Evolutionary conservation across 2,329 filamentous ascomycete species (phyloP), one percentile per base, ranked within the genome.

Genomic region (Blastomyces parvus): DNA sequence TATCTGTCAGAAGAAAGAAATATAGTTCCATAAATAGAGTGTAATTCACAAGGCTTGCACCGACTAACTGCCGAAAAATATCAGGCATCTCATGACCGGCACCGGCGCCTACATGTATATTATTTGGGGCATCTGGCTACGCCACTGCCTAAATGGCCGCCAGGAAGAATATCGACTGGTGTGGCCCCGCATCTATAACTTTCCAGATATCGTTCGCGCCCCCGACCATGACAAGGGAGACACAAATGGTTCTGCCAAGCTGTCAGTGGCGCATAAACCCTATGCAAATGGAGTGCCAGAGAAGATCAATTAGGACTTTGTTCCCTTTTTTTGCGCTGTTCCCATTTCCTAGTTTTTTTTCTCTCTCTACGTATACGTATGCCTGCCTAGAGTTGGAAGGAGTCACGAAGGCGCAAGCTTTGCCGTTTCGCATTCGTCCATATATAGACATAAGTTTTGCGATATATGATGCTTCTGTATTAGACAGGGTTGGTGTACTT

Each of bases 101-200:
- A 79, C 87, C 44, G 90, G 90, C 73, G 90, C 90, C 19, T 95
- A 95, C 74, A 88, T 88, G 71, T 91, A 93, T 72, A 90, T 95
- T 68, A 80, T 86, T 17, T 95, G 90, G 90, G 88, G 89, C 17
- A 86, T 92, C 33, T 93, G 89, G 87, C 81, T 94, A 22, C 84
- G 89, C 50, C 86, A 88, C 66, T 91, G 89, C 69, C 78, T 94
- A 59, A 89, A 91, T 66, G 84, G 86, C 3, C 82, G 82, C 56
- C 88, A 90, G 70, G 83, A 88, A 52, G 84, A 91, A 70, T 94
- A 86, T 71, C 80, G 83, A 69, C 77, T 94, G 63, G 70, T 83
- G 60, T 95, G 90, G 90, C 84, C 86, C 1, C 83, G 82, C 30
- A 67, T 84, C 17, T 80, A 85, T 68, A 82, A 79, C 7, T 83